Percentiles rank a stretch among this genome's conserved stretches.
These are phyloP conservation scores for Dothiorella sarmentorum DNA, from an alignment of 2,329 filamentous ascomycete species.

Conservation along the genomic window DNA sequence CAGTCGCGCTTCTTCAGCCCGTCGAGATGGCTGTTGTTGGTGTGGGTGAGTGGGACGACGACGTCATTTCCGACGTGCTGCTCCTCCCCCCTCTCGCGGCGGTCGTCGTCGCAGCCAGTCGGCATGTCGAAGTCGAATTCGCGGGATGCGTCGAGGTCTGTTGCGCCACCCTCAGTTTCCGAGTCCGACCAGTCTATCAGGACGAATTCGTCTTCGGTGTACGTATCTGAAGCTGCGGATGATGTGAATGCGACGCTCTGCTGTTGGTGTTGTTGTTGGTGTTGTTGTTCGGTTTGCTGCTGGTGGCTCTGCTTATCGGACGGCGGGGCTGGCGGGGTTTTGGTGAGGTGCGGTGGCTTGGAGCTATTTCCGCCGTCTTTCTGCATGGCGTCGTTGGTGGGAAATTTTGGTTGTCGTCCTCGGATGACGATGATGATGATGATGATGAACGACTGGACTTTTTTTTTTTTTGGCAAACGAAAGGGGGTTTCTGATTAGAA, in stretches of 20 bases:
- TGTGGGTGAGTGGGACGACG: no score
- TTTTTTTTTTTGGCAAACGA: no score
- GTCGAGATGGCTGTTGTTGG: neutral
- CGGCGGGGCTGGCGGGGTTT: neutral
- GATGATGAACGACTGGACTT: no score
- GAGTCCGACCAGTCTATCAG: constrained; percentile 2
- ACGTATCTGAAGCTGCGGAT: constrained; percentile 8
- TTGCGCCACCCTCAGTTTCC: constrained; percentile 4
- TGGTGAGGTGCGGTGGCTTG: neutral
- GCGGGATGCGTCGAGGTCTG: neutral
- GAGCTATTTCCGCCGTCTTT: neutral
- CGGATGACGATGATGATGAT: no score
- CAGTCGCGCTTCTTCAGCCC: neutral
- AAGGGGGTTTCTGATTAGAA: no score
- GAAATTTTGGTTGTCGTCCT: no score
- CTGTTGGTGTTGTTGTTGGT: no score
- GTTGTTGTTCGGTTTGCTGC: no score
- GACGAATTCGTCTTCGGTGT: constrained; percentile 10
- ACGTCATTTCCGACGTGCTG: no score
- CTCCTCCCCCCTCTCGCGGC: no score
- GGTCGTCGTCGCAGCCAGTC: no score
- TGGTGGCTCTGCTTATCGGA: neutral
- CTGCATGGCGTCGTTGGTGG: neutral
- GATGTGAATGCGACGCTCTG: neutral
- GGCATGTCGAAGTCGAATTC: no score